Base-by-base conservation (phyloP, 2,329 filamentous ascomycete species). In the Alternaria postmessia region DNA sequence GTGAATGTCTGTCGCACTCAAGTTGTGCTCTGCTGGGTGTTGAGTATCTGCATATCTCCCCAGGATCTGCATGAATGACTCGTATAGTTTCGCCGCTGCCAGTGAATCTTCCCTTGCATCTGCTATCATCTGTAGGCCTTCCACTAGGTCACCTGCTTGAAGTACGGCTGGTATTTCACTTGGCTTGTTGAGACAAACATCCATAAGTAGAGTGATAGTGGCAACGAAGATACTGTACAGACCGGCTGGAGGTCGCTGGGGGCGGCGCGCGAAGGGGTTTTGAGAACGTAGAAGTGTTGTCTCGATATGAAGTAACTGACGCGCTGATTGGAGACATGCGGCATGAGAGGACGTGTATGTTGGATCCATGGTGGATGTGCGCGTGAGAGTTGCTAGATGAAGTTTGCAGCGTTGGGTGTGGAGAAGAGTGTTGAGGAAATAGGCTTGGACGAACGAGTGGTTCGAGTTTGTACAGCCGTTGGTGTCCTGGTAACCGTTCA, bases 381-480 rank as follows among this genome's bases (percentile, higher is more conserved):
- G 20, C 1, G 79, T 77, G 5, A 80, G 65, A 8, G 51, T 38
- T 1, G 56, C 30, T 1, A 62, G 28, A 8, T 81, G 79, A 7
- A 81, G 62, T 46, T 76, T 75, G 54, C 75, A 79, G 30, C 77
- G 70, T 8, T 78, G 74, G 3, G 76, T 70, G 41, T 80, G 68
- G 2, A 78, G 48, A 3, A 80, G 64, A 11, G 74, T 78, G 48
- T 78, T 72, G 14, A 78, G 61, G 38, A 78, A 72, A 36, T 79
- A 76, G 39, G 76, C 67, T 54, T 81, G 79, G 3, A 74, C 59
- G 36, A 69, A 57, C 16, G 76, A 66, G 9, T 34, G 22, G 54
- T 43, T 51, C 9, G n/a, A 18, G 4, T 22, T 41, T 46, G 9
- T 57, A 42, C 54, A 36, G 54, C 30, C 55, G 0, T 7, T 43